A percentile compares a stretch with the other conserved stretches of the same genome.
Evolutionary conservation across 176 grass and related monocot species (phyloP).

Genomic region (Oryza longistaminata): DNA sequence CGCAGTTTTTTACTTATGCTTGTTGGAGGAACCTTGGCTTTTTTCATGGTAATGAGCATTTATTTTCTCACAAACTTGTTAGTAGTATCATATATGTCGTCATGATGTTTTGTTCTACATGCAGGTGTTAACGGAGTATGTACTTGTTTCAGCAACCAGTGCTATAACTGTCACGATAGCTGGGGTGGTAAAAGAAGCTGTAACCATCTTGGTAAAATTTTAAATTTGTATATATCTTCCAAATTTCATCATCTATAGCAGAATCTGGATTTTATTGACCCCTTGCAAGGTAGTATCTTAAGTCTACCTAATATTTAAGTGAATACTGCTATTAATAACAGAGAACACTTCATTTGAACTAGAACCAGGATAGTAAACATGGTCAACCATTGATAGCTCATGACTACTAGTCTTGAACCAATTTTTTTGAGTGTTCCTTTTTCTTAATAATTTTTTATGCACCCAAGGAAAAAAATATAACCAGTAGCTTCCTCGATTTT

Average conservation of each 20-base stretch:
- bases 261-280: slow-evolving; percentile 13
- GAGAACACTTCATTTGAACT: slow-evolving; percentile 18
- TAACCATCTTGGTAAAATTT: slow-evolving; percentile 91
- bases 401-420: background rate
- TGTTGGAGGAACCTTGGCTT: slow-evolving; percentile 80
- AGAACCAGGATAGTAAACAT: background rate
- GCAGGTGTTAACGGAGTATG: slow-evolving; percentile 98
- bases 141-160: slow-evolving; percentile 99
- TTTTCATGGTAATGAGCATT: slow-evolving; percentile 85
- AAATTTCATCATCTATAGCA: slow-evolving; percentile 4
- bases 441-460: background rate
- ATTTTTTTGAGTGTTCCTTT: background rate
- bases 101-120: slow-evolving; percentile 41
- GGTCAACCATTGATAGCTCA: slow-evolving; percentile 18
- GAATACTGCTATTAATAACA: slow-evolving; percentile 17
- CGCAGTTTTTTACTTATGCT: slow-evolving; percentile 93
- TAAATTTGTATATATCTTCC: slow-evolving; percentile 9
- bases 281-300: slow-evolving; percentile 1
- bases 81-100: slow-evolving; percentile 25
- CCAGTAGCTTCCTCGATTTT: background rate
- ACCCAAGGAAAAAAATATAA: background rate
- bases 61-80: slow-evolving; percentile 21
- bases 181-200: slow-evolving; percentile 98
- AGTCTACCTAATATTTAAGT: slow-evolving; percentile 16
- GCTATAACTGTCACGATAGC: slow-evolving; percentile 98